These are phyloP conservation scores for Scheffersomyces illinoinensis DNA, from an alignment of 1,139 yeast species.

Conservation along the genomic window DNA sequence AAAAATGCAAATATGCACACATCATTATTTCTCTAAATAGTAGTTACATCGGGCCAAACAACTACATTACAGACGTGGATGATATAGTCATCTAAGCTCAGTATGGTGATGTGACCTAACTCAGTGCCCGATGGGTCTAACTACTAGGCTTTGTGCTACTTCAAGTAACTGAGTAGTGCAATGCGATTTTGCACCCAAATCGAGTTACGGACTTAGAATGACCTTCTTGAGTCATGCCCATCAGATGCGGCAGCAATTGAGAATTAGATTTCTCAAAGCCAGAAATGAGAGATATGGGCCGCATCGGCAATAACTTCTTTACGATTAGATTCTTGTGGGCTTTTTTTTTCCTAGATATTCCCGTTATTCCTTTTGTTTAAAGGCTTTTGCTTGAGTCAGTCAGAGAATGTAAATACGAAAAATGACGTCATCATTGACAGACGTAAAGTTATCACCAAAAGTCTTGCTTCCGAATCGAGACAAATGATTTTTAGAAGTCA, in stretches of 20 bases:
- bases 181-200: not conserved
- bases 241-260: not conserved
- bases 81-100: not conserved
- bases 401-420: not conserved
- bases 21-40: not conserved
- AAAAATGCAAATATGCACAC: not conserved
- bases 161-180: not conserved
- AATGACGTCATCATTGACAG: not conserved
- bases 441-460: not conserved
- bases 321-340: not conserved
- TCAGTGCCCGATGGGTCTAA: not conserved
- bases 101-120: too few relatives aligned
- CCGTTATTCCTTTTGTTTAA: not conserved
- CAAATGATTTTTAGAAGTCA: too few relatives aligned
- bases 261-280: not conserved
- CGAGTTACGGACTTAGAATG: not conserved
- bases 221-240: not conserved
- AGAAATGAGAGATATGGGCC: too few relatives aligned
- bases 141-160: not conserved
- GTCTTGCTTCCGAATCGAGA: not conserved
- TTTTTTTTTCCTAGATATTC: not conserved
- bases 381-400: too few relatives aligned
- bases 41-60: not conserved
- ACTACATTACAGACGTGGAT: not conserved
- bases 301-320: too few relatives aligned